phyloP scores from a whole-genome alignment of 2,329 filamentous ascomycete species.

The Sodiomyces alkalinus region DNA sequence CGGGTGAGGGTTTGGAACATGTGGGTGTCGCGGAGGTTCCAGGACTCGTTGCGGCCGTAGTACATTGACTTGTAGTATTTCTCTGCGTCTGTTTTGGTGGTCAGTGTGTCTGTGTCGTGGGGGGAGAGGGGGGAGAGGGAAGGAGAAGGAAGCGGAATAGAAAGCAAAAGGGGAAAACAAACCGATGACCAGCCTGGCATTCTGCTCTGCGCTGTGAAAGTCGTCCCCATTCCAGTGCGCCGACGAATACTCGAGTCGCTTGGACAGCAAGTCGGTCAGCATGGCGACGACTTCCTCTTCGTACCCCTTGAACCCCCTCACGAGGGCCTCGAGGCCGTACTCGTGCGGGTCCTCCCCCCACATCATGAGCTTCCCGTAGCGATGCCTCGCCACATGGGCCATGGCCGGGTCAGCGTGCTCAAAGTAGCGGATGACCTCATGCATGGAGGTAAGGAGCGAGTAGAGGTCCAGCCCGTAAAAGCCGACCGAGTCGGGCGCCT shows the following conservation, averaged over 20 bases:
- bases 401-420: conserved; percentile 26
- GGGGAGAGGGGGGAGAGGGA: no score
- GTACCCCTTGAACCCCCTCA: conserved; percentile 24
- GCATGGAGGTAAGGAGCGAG: conserved; percentile 28
- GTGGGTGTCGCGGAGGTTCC: conserved; percentile 35
- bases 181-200: conserved; percentile 28
- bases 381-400: conserved; percentile 23
- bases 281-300: conserved; percentile 28
- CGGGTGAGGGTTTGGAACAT: conserved; percentile 33
- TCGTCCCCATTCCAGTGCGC: conserved; percentile 23
- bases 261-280: conserved; percentile 24
- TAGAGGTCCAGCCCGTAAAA: conserved; percentile 38
- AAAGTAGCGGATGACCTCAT: conserved; percentile 30
- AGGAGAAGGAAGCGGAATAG: neutral
- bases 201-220: conserved; percentile 33
- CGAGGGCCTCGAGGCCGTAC: conserved; percentile 27
- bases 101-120: no score
- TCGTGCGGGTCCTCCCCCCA: conserved; percentile 32
- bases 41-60: conserved; percentile 28
- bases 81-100: conserved; percentile 24
- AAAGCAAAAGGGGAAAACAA: conserved; percentile 3
- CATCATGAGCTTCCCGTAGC: conserved; percentile 29
- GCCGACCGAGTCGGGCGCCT: conserved; percentile 12
- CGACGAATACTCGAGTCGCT: conserved; percentile 23
- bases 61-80: conserved; percentile 37